Conservation (phyloP, 768 basidiomycete genomes). For the Panaeolus cyanescens region DNA sequence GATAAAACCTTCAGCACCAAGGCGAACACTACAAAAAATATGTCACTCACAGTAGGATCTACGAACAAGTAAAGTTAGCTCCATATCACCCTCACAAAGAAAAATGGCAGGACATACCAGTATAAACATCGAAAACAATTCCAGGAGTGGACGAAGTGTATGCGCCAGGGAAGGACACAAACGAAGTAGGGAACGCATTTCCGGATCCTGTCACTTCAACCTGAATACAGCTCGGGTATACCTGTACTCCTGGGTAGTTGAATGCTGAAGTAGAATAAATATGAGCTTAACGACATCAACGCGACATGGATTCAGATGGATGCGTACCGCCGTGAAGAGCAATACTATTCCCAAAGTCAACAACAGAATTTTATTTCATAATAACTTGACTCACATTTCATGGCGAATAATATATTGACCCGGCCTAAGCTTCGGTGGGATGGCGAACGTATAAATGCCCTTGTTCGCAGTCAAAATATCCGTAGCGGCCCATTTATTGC, state of each 20-base stretch:
- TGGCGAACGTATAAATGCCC: slow-evolving; percentile 46
- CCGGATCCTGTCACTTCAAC: slow-evolving; percentile 48
- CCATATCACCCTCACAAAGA: neutral
- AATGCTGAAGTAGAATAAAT: too few species aligned
- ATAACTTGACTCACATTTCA: slow-evolving; percentile 37
- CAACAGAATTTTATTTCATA: neutral
- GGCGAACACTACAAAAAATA: too few species aligned
- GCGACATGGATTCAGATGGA: too few species aligned
- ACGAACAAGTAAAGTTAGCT: slow-evolving; percentile 2
- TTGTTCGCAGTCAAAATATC: slow-evolving; percentile 37
- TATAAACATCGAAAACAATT: slow-evolving; percentile 39
- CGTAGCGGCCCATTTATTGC: slow-evolving; percentile 46
- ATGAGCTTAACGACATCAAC: too few species aligned
- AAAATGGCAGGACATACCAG: slow-evolving; percentile 17
- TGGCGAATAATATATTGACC: slow-evolving; percentile 52
- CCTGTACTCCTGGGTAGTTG: slow-evolving; percentile 42
- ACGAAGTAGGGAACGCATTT: slow-evolving; percentile 40
- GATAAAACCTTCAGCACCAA: neutral
- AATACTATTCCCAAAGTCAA: slow-evolving; percentile 31
- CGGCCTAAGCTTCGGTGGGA: slow-evolving; percentile 43
- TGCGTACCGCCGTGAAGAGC: slow-evolving; percentile 37
- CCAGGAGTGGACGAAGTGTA: slow-evolving; percentile 37
- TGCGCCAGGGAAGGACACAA: slow-evolving; percentile 52
- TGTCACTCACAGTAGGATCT: slow-evolving; percentile 27
- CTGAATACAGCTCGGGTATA: slow-evolving; percentile 51